Evolutionary conservation across 768 basidiomycete species (phyloP), one percentile per base, ranked within the genome.

Genomic region (Trametes cinnabarina): DNA sequence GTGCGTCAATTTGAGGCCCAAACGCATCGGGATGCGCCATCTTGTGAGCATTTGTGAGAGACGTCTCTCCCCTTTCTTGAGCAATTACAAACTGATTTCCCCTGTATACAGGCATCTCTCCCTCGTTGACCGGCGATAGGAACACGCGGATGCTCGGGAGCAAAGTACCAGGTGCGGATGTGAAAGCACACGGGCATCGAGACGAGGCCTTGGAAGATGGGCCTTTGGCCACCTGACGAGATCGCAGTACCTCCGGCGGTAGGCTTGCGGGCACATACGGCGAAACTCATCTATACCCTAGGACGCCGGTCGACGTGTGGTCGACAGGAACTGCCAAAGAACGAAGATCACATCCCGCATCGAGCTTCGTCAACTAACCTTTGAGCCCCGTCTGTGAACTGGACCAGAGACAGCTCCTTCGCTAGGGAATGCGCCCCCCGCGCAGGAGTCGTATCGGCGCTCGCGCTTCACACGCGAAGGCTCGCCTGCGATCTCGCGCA

Each of bases 261-360:
- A 44, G 25, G 14, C 44, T 46, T 19, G 6, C n/a, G 41, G 23
- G 42, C 40, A n/a, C 20, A 28, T 25, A 56, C 43, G 57, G 22
- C 50, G 43, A 57, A 35, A 35, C 23, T 5, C 9, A 12, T 40
- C 47, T 30, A 23, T 12, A 26, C 30, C 26, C 39, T 35, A 50
- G 57, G 50, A 58, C 57, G 57, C 57, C 57, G 57, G 47, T 20
- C 50, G 57, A 58, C 57, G 51, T 46, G 50, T 50, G 49, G 50
- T 47, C 57, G 57, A 58, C 57, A 58, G 57, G 51, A 58, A 58
- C 57, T 58, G 57, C 57, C 57, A 58, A 58, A 58, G 49, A 40
- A 51, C 57, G 49, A 54, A 58, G 50, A 58, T 51, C 42, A 48
- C 32, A 58, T 51, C 20, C 42, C 57, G 43, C 39, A n/a, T 39